Percentiles rank a stretch among this genome's conserved stretches.
Conservation (phyloP, 164 flowering plant genomes). For the Paratinospora sagittata region DNA sequence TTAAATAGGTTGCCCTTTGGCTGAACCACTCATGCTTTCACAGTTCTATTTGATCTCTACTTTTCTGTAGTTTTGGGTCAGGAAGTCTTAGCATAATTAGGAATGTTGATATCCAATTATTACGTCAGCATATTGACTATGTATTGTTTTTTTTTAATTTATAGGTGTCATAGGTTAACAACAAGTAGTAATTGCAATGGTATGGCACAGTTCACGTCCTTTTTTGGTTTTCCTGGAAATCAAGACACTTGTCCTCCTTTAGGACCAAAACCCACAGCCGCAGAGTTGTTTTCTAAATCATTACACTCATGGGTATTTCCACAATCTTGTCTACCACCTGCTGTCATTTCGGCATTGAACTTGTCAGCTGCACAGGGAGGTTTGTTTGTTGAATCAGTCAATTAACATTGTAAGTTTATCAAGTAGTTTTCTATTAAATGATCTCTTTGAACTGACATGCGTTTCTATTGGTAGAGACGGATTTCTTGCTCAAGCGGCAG, state of each 20-base stretch:
- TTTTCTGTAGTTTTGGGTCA: background rate
- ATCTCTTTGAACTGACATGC: background rate
- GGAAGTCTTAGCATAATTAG: background rate
- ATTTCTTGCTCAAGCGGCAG: conserved; percentile 67
- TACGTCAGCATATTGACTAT: background rate
- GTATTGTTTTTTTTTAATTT: conserved; percentile 10
- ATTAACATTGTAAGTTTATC: background rate
- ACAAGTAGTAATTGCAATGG: conserved; percentile 35
- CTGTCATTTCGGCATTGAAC: conserved; percentile 59
- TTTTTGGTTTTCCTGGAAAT: conserved; percentile 21
- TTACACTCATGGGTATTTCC: conserved; percentile 86
- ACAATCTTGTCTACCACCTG: conserved; percentile 68
- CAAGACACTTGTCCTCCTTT: conserved; percentile 16
- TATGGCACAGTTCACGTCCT: conserved; percentile 22
- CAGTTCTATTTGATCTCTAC: background rate
- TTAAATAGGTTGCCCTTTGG: too few species aligned
- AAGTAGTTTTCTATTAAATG: background rate
- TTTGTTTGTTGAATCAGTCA: conserved; percentile 22
- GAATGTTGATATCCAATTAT: background rate
- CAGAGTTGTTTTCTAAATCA: conserved; percentile 29
- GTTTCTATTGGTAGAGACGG: conserved; percentile 36
- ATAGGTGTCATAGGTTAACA: conserved; percentile 69
- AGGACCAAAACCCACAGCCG: conserved; percentile 22
- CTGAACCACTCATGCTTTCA: too few species aligned
- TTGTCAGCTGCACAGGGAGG: conserved; percentile 63